Percentiles rank a stretch among this genome's conserved stretches.
Evolutionary conservation across 2,329 filamentous ascomycete genomes (phyloP).

Genomic region (Sclerotinia minor): DNA sequence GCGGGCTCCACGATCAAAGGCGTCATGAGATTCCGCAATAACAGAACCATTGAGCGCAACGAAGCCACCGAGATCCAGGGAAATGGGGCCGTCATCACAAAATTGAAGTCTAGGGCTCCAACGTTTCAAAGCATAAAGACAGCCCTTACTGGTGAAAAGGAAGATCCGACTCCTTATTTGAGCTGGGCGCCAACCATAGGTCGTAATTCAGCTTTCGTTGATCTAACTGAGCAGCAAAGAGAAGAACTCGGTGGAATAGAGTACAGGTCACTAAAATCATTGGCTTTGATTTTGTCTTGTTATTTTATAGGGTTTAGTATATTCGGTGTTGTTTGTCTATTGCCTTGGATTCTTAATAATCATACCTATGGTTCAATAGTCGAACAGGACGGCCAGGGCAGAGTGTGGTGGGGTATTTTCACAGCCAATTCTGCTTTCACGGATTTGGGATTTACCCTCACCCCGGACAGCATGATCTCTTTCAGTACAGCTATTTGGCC

Average conservation of each 20-base stretch:
- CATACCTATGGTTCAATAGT: conserved; percentile 65
- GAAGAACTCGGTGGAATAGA: conserved; percentile 96
- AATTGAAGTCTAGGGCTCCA: conserved; percentile 34
- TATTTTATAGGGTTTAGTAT: conserved; percentile 87
- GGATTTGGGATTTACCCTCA: conserved; percentile 91
- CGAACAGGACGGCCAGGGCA: conserved; percentile 59
- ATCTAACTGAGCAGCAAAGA: conserved; percentile 83
- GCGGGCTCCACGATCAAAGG: conserved; percentile 31
- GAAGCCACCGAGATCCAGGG: conserved; percentile 41
- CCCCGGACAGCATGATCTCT: conserved; percentile 88
- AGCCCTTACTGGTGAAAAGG: conserved; percentile 46
- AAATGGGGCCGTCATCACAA: conserved; percentile 27
- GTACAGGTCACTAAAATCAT: conserved; percentile 85
- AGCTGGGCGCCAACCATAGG: conserved; percentile 92
- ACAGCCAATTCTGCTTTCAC: conserved; percentile 87
- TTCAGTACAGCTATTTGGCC: conserved; percentile 77
- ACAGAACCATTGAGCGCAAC: conserved; percentile 43
- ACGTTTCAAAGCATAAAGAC: conserved; percentile 61
- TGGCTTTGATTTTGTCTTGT: conserved; percentile 72
- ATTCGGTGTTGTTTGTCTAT: conserved; percentile 69
- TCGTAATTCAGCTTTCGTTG: conserved; percentile 89
- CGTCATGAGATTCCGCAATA: conserved; percentile 48
- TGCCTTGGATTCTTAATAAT: conserved; percentile 76
- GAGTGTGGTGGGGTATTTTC: conserved; percentile 90
- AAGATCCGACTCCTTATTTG: conserved; percentile 75